phyloP scores from a whole-genome alignment of 352 stramenopile species.

The Lagenidium sp. region DNA sequence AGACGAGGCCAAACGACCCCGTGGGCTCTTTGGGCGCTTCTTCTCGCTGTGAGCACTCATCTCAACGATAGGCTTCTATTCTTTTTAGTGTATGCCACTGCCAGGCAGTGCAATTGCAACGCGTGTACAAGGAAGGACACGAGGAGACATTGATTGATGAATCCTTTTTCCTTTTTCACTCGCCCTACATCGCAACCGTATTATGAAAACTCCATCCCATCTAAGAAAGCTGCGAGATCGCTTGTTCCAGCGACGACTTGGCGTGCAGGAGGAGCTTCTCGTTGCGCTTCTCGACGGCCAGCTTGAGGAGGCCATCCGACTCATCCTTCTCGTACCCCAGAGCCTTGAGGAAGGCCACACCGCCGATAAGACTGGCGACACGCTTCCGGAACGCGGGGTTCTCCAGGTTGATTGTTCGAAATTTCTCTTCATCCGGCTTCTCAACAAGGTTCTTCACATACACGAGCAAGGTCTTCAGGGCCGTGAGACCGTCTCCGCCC shows the following conservation, averaged over 20 bases:
- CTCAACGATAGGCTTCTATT: neutral
- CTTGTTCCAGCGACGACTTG: slow-evolving; percentile 38
- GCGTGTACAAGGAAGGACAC: too few relatives aligned
- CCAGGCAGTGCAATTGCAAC: too few relatives aligned
- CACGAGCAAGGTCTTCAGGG: slow-evolving; percentile 78
- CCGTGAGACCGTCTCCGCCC: slow-evolving; percentile 66
- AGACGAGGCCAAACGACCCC: slow-evolving; percentile 10
- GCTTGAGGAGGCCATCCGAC: slow-evolving; percentile 46
- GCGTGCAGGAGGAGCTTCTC: slow-evolving; percentile 54
- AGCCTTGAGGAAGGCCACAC: slow-evolving; percentile 76
- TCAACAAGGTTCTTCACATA: slow-evolving; percentile 86
- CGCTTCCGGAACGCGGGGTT: slow-evolving; percentile 88
- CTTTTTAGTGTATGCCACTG: neutral
- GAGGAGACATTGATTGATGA: neutral
- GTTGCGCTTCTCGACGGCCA: slow-evolving; percentile 53
- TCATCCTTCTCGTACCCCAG: slow-evolving; percentile 88
- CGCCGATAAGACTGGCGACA: slow-evolving; percentile 76
- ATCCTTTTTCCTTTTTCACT: too few relatives aligned
- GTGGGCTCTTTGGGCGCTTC: slow-evolving; percentile 59
- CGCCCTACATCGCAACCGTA: too few relatives aligned
- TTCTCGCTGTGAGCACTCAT: slow-evolving; percentile 46
- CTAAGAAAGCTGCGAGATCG: slow-evolving; percentile 57
- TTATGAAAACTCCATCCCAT: too few relatives aligned
- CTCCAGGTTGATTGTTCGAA: slow-evolving; percentile 86
- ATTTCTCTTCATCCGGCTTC: slow-evolving; percentile 87